Evolutionary conservation across 495 filamentous ascomycete genomes (phyloP).

Genomic region (Parachaetomium inaequale): DNA sequence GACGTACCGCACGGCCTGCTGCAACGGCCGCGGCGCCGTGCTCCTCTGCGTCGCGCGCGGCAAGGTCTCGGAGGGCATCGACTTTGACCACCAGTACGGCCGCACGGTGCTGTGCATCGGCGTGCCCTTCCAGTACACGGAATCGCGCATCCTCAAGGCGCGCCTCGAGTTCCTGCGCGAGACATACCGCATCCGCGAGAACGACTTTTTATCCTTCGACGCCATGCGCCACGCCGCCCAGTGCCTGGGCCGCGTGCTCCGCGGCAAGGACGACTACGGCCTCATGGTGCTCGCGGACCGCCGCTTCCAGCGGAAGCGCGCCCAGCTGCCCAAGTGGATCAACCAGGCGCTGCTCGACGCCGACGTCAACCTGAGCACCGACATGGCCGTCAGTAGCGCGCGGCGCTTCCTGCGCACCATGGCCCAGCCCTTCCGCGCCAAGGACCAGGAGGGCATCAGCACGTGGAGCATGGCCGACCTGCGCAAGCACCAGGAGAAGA

Average conservation of each 20-base stretch:
- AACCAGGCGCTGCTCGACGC: slow-evolving; percentile 78
- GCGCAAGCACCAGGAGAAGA: slow-evolving; percentile 69
- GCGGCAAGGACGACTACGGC: slow-evolving; percentile 98
- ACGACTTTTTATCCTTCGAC: slow-evolving; percentile 98
- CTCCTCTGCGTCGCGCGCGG: slow-evolving; percentile 92
- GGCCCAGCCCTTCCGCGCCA: slow-evolving; percentile 80
- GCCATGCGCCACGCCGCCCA: slow-evolving; percentile 98
- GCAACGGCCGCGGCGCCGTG: slow-evolving; percentile 90
- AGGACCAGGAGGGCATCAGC: slow-evolving; percentile 84
- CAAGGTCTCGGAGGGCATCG: slow-evolving; percentile 96
- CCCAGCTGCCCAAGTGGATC: slow-evolving; percentile 96
- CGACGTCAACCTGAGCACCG: slow-evolving; percentile 84
- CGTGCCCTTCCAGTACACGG: slow-evolving; percentile 98
- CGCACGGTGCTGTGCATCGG: slow-evolving; percentile 95
- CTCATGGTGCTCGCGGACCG: slow-evolving; percentile 97
- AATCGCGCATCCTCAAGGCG: slow-evolving; percentile 94
- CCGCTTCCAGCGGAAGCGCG: slow-evolving; percentile 83
- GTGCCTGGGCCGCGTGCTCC: slow-evolving; percentile 89
- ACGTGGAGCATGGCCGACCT: slow-evolving; percentile 84
- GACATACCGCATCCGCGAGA: slow-evolving; percentile 94
- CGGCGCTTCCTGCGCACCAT: slow-evolving; percentile 87
- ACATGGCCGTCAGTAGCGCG: slow-evolving; percentile 87
- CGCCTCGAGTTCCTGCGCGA: slow-evolving; percentile 93
- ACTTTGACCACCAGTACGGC: slow-evolving; percentile 99
- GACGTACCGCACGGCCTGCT: slow-evolving; percentile 95